These are phyloP conservation scores for Pterocarpus macrocarpus DNA, from an alignment of 306 rosid genomes.

Conservation along the genomic window DNA sequence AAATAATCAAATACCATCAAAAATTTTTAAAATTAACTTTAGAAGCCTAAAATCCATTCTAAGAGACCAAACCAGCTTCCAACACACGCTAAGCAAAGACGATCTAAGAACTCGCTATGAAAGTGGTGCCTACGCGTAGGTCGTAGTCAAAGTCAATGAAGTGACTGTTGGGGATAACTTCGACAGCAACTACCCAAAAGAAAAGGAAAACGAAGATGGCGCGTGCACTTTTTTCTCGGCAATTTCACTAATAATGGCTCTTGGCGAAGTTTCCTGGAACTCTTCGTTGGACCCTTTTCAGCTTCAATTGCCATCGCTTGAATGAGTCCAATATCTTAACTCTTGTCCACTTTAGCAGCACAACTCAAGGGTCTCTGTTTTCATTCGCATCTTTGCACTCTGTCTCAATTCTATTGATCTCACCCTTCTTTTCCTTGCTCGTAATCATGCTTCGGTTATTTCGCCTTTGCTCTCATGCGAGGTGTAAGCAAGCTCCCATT, in stretches of 20 bases:
- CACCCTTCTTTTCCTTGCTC: background rate
- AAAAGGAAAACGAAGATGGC: background rate
- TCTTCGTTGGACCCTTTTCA: background rate
- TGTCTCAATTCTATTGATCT: background rate
- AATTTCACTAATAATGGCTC: background rate
- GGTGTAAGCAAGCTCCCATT: constrained; percentile 7
- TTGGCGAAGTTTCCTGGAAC: constrained; percentile 15
- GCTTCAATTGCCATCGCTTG: constrained; percentile 6
- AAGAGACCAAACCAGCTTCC: no score
- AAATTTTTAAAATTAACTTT: no score
- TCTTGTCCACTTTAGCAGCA: background rate
- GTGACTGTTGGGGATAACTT: background rate
- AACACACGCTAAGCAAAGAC: no score
- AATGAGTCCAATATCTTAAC: background rate
- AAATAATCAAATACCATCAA: no score
- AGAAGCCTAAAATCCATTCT: no score
- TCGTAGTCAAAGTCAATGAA: constrained; percentile 41
- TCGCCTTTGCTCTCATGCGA: constrained; percentile 27
- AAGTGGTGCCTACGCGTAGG: constrained; percentile 37
- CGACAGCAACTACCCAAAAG: background rate
- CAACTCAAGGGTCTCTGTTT: background rate
- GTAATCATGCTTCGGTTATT: constrained; percentile 36
- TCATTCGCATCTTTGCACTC: background rate
- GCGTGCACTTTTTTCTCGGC: background rate
- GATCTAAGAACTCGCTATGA: background rate